Evolutionary conservation across 345 rosid genomes (phyloP), one percentile per base, ranked within the genome.

Genomic region (Hibiscus mutabilis): DNA sequence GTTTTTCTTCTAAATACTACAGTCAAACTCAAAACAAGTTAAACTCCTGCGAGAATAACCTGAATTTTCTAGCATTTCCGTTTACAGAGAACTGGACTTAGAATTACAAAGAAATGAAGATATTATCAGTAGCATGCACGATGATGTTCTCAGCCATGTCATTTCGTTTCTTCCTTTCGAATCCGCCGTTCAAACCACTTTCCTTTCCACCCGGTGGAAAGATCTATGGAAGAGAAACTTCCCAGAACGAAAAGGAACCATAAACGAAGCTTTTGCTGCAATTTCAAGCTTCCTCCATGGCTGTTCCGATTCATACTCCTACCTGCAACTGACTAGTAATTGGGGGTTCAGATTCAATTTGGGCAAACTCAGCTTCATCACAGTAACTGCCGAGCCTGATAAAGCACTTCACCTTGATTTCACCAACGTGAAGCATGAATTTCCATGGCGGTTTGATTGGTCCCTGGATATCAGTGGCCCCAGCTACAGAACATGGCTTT

Each of bases 161-260:
- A 60, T 60, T 1, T 52, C 57, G 57, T 52, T 52, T 52, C 57
- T 52, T 5, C 57, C 57, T 52, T 52, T 52, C 57, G 5, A 60
- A 25, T 71, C 27, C 2, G 67, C 67, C 3, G 58, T 60, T 1
- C 3, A 47, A 29, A 71, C 67, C 8, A n/a, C 67, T 25, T 60
- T 47, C 3, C 72, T 69, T 35, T 69, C 72, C 1, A 69, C 29
- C n/a, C 18, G 72, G 5, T 69, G 72, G 72, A 69, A 40, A 1
- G 57, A 52, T 52, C 8, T n/a, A n/a, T 52, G 22, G 57, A 52
- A 52, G 57, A 52, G 57, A n/a, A 52, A 64, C n/a, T 29, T 60
- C 15, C 2, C 11, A 24, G 66, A 9, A 22, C 40, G 27, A 0
- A 14, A 56, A 1, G 65, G 72, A 69, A 33, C 19, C 15, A 21